These are phyloP conservation scores for Calonectria fujianensis DNA, from an alignment of 2,329 filamentous ascomycete species.

Conservation along the genomic window DNA sequence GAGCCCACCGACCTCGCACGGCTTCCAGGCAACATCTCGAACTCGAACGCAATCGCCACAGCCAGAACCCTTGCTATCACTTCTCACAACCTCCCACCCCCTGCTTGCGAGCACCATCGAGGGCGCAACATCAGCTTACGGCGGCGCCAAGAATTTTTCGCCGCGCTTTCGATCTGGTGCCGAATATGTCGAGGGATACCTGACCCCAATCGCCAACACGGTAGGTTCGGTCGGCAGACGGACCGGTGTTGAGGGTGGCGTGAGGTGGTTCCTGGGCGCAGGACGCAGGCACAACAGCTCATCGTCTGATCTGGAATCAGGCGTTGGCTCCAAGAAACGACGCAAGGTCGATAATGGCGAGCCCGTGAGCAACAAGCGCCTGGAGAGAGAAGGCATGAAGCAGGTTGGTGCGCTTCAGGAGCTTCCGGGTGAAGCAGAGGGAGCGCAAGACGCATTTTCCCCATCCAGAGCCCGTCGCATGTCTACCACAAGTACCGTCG, in stretches of 20 bases:
- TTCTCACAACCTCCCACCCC: constrained; percentile 92
- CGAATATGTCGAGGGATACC: constrained; percentile 91
- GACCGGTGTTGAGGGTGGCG: constrained; percentile 90
- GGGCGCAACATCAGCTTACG: constrained; percentile 89
- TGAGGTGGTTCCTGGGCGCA: constrained; percentile 87
- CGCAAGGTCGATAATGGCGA: constrained; percentile 71
- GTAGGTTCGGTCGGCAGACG: constrained; percentile 88
- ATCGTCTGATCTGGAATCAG: constrained; percentile 68
- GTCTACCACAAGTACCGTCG: constrained; percentile 80
- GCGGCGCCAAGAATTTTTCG: constrained; percentile 91
- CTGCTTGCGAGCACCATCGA: constrained; percentile 90
- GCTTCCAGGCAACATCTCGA: constrained; percentile 52
- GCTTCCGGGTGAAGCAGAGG: constrained; percentile 40
- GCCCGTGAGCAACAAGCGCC: constrained; percentile 55
- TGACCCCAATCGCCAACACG: constrained; percentile 90
- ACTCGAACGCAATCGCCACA: constrained; percentile 66
- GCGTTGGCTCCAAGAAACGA: constrained; percentile 72
- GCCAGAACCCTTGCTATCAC: constrained; percentile 87
- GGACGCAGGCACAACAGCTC: constrained; percentile 71
- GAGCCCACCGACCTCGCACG: constrained; percentile 59
- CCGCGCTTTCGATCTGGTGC: constrained; percentile 92
- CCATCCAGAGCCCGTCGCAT: constrained; percentile 68
- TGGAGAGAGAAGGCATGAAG: constrained; percentile 55
- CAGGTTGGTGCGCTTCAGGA: constrained; percentile 51
- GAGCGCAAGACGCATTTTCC: constrained; percentile 54